phyloP scores from a whole-genome alignment of 768 basidiomycete species.

The Brasilioporus rufonigricans region DNA sequence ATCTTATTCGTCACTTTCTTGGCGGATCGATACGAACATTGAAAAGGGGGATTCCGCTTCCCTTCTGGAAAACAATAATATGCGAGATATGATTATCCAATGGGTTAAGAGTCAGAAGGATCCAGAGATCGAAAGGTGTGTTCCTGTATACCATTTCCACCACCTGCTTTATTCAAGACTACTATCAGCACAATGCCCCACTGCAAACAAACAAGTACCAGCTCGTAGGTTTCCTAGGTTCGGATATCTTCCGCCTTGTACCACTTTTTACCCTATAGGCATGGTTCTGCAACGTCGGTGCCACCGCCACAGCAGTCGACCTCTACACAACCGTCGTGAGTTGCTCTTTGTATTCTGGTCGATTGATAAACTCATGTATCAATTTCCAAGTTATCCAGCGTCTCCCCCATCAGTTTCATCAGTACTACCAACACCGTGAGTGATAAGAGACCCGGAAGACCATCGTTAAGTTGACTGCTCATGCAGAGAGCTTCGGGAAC shows the following conservation, averaged over 20 bases:
- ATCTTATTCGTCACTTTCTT: neutral
- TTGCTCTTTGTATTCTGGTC: neutral
- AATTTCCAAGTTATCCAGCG: neutral
- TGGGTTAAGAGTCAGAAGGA: constrained; percentile 1
- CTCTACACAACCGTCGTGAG: constrained; percentile 3
- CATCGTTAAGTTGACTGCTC: neutral
- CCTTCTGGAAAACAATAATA: neutral
- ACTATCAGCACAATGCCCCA: neutral
- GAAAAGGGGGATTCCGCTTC: neutral
- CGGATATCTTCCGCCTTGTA: neutral
- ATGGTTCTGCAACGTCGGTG: neutral
- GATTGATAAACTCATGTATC: neutral
- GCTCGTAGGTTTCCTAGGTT: neutral
- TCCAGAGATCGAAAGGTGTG: neutral
- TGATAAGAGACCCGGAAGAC: too few relatives aligned
- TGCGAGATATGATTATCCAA: neutral
- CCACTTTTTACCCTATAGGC: neutral
- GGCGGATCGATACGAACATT: constrained; percentile 8
- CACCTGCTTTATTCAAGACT: neutral
- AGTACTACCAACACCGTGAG: neutral
- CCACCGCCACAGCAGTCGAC: neutral
- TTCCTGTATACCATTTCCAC: neutral
- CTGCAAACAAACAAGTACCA: neutral
- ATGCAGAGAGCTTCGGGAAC: neutral
- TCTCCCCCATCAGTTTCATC: neutral